A percentile compares a stretch with the other conserved stretches of the same genome.
phyloP scores from a whole-genome alignment of 140 eudicot species.

The Bidens hawaiensis region DNA sequence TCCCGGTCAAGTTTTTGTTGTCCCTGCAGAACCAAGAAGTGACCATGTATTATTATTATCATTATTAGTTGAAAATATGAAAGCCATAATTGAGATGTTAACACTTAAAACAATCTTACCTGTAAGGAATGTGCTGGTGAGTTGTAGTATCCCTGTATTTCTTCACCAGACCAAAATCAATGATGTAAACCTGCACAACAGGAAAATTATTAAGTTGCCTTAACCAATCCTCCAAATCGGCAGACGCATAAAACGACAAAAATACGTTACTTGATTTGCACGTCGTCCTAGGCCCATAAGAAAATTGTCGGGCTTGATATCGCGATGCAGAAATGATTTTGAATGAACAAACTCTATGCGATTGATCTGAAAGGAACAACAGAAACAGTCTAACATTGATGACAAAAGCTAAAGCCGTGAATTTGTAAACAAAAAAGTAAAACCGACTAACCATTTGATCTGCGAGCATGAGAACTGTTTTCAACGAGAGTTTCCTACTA shows the following conservation, averaged over 20 bases:
- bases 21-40: slow-evolving; percentile 34
- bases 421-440: not conserved
- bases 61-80: not conserved
- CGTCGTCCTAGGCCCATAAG: slow-evolving; percentile 71
- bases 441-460: slow-evolving; percentile 51
- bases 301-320: slow-evolving; percentile 65
- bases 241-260: not conserved
- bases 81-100: not conserved
- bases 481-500: slow-evolving; percentile 53
- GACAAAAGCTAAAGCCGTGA: not conserved
- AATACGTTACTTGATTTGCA: slow-evolving; percentile 50
- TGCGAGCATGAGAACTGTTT: slow-evolving; percentile 67
- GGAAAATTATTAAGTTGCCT: not conserved
- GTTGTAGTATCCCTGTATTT: slow-evolving; percentile 52
- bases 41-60: not conserved
- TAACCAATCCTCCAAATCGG: not conserved
- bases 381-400: not conserved
- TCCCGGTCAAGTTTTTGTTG: slow-evolving; percentile 64
- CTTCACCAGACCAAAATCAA: slow-evolving; percentile 57
- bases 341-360: slow-evolving; percentile 61
- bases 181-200: slow-evolving; percentile 38
- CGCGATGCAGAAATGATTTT: slow-evolving; percentile 66
- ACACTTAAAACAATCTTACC: slow-evolving; percentile 39
- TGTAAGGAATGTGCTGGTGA: slow-evolving; percentile 61
- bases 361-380: slow-evolving; percentile 40